Percentiles rank a stretch among this genome's conserved stretches.
phyloP scores from a whole-genome alignment of 306 rosid genomes.

The Vachellia pachyceras region DNA sequence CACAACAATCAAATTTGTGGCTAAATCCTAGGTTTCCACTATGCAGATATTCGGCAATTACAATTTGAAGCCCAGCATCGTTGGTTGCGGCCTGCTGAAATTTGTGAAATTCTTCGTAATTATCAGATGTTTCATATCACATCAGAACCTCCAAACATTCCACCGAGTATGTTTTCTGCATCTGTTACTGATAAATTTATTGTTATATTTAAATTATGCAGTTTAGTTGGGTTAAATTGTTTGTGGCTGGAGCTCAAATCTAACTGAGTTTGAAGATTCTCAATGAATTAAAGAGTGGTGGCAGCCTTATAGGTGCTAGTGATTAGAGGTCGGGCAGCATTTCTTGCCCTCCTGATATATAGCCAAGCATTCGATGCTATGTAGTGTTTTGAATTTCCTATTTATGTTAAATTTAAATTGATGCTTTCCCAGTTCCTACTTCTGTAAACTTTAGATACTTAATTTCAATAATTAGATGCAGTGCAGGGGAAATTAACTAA shows the following conservation, averaged over 20 bases:
- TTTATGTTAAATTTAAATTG: slow-evolving; percentile 8
- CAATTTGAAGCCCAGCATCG: slow-evolving; percentile 77
- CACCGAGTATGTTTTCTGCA: slow-evolving; percentile 68
- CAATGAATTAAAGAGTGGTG: neutral
- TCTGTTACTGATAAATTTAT: slow-evolving; percentile 29
- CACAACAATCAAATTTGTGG: slow-evolving; percentile 18
- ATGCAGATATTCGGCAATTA: slow-evolving; percentile 75
- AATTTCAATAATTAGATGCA: slow-evolving; percentile 4
- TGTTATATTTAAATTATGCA: neutral
- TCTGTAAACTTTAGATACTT: neutral
- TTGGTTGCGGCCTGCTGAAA: slow-evolving; percentile 93
- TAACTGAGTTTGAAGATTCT: slow-evolving; percentile 25
- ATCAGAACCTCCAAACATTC: slow-evolving; percentile 80
- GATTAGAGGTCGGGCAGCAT: slow-evolving; percentile 23
- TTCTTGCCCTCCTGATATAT: slow-evolving; percentile 21
- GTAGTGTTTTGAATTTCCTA: slow-evolving; percentile 10
- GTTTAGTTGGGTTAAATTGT: slow-evolving; percentile 9
- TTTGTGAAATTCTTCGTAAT: slow-evolving; percentile 87
- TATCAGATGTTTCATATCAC: slow-evolving; percentile 62
- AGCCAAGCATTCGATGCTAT: slow-evolving; percentile 23
- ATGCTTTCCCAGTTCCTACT: neutral
- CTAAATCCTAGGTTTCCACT: slow-evolving; percentile 31
- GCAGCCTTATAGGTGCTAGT: slow-evolving; percentile 28
- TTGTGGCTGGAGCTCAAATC: slow-evolving; percentile 24
- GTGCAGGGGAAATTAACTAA: slow-evolving; percentile 35